Percentiles rank a stretch among this genome's conserved stretches.
Conservation (phyloP, 139 green algal species). For the Prasinococcaceae sp. region DNA sequence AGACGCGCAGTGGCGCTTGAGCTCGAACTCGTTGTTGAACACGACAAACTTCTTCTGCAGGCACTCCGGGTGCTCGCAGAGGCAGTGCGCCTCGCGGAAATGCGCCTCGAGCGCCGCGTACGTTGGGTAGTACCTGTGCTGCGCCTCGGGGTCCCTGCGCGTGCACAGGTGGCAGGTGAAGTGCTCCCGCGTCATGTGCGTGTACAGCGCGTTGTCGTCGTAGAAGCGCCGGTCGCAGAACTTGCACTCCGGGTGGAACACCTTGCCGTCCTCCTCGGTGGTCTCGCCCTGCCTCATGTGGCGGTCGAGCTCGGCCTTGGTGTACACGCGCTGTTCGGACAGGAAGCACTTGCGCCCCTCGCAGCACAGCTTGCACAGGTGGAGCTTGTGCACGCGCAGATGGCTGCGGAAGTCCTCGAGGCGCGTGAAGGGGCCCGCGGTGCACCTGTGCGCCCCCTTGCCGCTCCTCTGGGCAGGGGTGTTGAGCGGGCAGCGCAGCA, state of each 20-base stretch:
- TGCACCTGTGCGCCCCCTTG: too few species aligned
- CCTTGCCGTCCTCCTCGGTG: constrained; percentile 21
- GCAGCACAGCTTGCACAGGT: constrained; percentile 84
- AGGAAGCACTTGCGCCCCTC: constrained; percentile 79
- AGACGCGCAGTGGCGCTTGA: constrained; percentile 51
- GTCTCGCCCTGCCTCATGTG: constrained; percentile 53
- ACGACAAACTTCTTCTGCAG: constrained; percentile 82
- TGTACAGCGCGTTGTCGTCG: constrained; percentile 71
- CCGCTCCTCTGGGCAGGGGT: too few species aligned
- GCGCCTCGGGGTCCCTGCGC: constrained; percentile 33
- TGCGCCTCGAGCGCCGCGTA: constrained; percentile 49
- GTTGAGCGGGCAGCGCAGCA: too few species aligned
- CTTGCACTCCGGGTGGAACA: constrained; percentile 70
- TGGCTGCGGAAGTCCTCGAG: too few species aligned
- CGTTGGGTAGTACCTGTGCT: constrained; percentile 80
- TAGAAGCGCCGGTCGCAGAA: constrained; percentile 59
- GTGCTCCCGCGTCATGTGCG: constrained; percentile 77
- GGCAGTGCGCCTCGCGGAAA: constrained; percentile 61
- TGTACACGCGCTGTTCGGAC: constrained; percentile 81
- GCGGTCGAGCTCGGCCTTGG: constrained; percentile 44
- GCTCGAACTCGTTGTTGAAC: constrained; percentile 61
- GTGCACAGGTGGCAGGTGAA: constrained; percentile 26
- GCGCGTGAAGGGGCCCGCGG: too few species aligned
- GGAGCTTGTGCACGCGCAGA: constrained; percentile 43
- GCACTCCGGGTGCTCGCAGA: constrained; percentile 66